These are phyloP conservation scores for Fraxinus floribunda DNA, from an alignment of 305 asterid species.

Conservation along the genomic window DNA sequence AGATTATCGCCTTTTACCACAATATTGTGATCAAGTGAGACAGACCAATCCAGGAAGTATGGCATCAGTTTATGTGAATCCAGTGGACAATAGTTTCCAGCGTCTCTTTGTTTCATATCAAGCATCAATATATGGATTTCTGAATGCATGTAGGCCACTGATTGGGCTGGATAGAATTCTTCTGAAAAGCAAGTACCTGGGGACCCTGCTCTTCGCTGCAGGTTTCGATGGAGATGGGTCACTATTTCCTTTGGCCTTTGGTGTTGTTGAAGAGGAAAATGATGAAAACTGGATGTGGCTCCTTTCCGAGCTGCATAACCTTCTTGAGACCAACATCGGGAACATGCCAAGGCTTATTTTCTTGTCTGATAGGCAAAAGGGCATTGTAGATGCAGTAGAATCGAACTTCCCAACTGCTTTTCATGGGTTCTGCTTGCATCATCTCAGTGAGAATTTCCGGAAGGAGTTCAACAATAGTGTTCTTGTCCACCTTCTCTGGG, in stretches of 20 bases:
- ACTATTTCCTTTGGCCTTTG: slow-evolving; percentile 66
- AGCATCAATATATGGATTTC: slow-evolving; percentile 65
- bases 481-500: slow-evolving; percentile 60
- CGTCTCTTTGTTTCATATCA: slow-evolving; percentile 63
- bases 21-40: slow-evolving; percentile 56
- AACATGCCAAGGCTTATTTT: slow-evolving; percentile 77
- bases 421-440: slow-evolving; percentile 70
- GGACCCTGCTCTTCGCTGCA: slow-evolving; percentile 60
- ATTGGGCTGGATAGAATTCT: slow-evolving; percentile 58
- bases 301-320: slow-evolving; percentile 58
- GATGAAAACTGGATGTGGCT: slow-evolving; percentile 81
- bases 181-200: slow-evolving; percentile 61
- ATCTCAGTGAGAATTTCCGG: slow-evolving; percentile 59
- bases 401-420: slow-evolving; percentile 72
- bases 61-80: slow-evolving; percentile 56
- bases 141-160: slow-evolving; percentile 64
- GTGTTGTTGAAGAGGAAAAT: slow-evolving; percentile 67
- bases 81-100: slow-evolving; percentile 53
- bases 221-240: slow-evolving; percentile 74
- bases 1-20: slow-evolving; percentile 67
- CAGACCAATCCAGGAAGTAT: slow-evolving; percentile 72
- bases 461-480: slow-evolving; percentile 56
- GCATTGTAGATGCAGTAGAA: slow-evolving; percentile 60
- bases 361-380: slow-evolving; percentile 58
- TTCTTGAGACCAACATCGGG: slow-evolving; percentile 62